Evolutionary conservation across 805 yeast genomes (phyloP), one percentile per base, ranked within the genome.

Genomic region (Scheffersomyces spartinae): DNA sequence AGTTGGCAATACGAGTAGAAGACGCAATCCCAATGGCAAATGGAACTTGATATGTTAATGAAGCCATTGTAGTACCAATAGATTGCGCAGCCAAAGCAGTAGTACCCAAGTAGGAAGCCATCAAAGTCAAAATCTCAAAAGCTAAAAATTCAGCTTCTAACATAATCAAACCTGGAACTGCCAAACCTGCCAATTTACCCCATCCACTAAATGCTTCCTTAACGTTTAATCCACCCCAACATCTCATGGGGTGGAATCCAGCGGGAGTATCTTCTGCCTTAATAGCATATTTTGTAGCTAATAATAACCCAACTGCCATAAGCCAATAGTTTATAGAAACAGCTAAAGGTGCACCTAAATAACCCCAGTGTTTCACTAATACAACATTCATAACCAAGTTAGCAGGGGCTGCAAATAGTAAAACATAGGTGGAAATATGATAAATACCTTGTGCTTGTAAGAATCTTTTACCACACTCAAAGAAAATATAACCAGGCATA

Each of bases 81-180:
- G 67, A 58, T 31, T 70, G 77, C 0, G 74, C 69, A 4, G 75
- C 75, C 27, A 70, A 53, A 4, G 64, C 55, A 15, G 52, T 44
- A 0, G 74, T 68, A 4, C 75, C 75, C 34, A 70, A 54, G 33
- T 67, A 64, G 3, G 73, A 64, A 1, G 74, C 66, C 30, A 69
- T 56, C 34, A 70, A 55, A 3, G 75, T 66, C 35, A 70, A 58
- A 23, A 68, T 57, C 39, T 70, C 77, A 40, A 70, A 70, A 2
- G 74, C 74, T 26, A 70, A 41, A 47, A 71, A 70, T 40, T 70
- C 77, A 8, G 74, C 74, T 42, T 68, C 74, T 23, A 70, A 59
- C 75, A 70, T 70, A 21, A 69, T 42, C 29, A 66, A 58, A 17
- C 75, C 73, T 2, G 75, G 75, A 16, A 68, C 53, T 1, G 75